These are phyloP conservation scores for Phalaenopsis equestris DNA, from an alignment of 106 monocot genomes.

Conservation along the genomic window DNA sequence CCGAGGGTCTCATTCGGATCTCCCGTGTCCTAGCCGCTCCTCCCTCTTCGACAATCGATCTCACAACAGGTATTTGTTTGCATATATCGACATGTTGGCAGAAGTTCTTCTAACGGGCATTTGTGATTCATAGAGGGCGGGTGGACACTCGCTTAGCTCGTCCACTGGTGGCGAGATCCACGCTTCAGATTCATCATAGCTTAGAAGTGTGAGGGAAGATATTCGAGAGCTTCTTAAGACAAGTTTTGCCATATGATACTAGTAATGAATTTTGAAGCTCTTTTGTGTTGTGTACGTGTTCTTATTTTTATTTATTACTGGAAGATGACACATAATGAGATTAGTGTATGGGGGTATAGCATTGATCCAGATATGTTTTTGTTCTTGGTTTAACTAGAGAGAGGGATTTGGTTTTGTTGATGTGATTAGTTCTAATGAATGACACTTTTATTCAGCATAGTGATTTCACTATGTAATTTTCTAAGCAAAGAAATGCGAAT, in stretches of 20 bases:
- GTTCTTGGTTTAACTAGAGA: neutral
- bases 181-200: constrained; percentile 58
- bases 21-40: too few species aligned
- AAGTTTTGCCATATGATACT: constrained; percentile 71
- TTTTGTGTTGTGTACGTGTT: neutral
- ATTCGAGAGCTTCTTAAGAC: constrained; percentile 65
- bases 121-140: neutral
- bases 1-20: too few species aligned
- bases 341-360: neutral
- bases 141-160: constrained; percentile 6
- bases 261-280: constrained; percentile 23
- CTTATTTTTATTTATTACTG: neutral
- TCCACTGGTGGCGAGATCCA: constrained; percentile 10
- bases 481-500: neutral
- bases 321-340: neutral
- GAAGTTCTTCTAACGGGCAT: neutral
- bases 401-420: neutral
- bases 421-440: neutral
- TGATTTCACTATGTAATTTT: neutral
- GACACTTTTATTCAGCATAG: neutral
- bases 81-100: neutral
- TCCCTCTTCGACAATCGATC: too few species aligned
- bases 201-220: constrained; percentile 81
- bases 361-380: neutral
- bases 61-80: neutral